Percentiles rank a stretch among this genome's conserved stretches.
phyloP scores from a whole-genome alignment of 768 basidiomycete species.

The Mycena epipterygia region DNA sequence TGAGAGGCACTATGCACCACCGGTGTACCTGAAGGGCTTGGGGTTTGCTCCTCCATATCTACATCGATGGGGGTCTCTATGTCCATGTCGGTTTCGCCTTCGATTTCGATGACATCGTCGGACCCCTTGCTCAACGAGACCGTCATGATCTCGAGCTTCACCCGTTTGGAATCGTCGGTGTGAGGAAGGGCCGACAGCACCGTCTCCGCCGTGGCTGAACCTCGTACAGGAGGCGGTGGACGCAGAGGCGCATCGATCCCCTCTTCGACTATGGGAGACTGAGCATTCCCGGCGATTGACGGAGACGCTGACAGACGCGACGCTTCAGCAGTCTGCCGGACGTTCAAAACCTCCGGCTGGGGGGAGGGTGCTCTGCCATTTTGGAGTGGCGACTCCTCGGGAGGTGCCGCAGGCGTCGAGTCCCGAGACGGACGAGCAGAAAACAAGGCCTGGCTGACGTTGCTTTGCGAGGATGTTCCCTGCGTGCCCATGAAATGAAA shows the following conservation, averaged over 20 bases:
- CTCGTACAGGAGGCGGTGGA: background rate
- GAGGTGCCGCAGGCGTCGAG: background rate
- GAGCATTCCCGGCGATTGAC: slow-evolving; percentile 1
- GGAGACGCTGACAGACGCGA: slow-evolving; percentile 14
- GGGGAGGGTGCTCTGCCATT: background rate
- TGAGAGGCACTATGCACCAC: background rate
- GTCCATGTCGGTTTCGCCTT: slow-evolving; percentile 36
- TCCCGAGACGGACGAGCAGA: slow-evolving; percentile 2
- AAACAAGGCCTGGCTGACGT: background rate
- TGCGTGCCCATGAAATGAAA: slow-evolving; percentile 35
- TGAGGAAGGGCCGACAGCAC: slow-evolving; percentile 22
- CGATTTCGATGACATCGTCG: slow-evolving; percentile 10
- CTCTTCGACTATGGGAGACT: slow-evolving; percentile 3
- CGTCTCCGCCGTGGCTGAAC: slow-evolving; percentile 2
- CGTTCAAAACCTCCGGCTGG: slow-evolving; percentile 7
- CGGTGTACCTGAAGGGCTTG: slow-evolving; percentile 1
- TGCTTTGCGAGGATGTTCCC: background rate
- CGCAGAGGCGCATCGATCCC: background rate
- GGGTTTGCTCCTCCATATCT: slow-evolving; percentile 29
- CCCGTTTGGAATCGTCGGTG: slow-evolving; percentile 26
- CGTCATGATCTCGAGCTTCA: slow-evolving; percentile 37
- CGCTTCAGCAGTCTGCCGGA: slow-evolving; percentile 14
- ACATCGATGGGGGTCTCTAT: slow-evolving; percentile 35
- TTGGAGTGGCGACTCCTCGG: background rate
- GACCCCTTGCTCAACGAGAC: slow-evolving; percentile 17